Percentiles rank a stretch among this genome's conserved stretches.
phyloP scores from a whole-genome alignment of 495 filamentous ascomycete species.

The Neurospora sp. region DNA sequence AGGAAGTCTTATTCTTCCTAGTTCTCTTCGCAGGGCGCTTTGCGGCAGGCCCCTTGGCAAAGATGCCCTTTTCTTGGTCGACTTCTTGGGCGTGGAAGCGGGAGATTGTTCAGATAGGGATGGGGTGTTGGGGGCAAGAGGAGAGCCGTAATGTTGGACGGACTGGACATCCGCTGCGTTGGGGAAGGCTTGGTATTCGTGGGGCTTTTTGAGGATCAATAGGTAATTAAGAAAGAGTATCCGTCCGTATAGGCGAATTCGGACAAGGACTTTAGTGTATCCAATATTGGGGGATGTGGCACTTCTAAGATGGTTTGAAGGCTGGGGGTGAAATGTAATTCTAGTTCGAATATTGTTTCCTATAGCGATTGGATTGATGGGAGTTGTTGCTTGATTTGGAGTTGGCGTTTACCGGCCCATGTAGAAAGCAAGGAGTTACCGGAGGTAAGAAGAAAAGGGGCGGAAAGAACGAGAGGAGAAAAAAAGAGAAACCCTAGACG shows the following conservation, averaged over 20 bases:
- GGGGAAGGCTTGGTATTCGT: neutral
- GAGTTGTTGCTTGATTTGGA: too few relatives aligned
- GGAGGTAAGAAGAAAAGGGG: neutral
- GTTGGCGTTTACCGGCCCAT: too few relatives aligned
- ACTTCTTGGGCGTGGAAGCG: neutral
- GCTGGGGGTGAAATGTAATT: too few relatives aligned
- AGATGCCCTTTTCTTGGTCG: neutral
- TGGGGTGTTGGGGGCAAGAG: neutral
- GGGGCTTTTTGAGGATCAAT: neutral
- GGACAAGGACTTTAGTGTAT: too few relatives aligned
- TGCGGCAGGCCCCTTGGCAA: neutral
- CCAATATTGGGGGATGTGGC: too few relatives aligned
- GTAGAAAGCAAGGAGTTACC: neutral
- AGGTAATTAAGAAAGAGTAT: too few relatives aligned
- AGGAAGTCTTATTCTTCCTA: neutral
- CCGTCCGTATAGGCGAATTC: too few relatives aligned
- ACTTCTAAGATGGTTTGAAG: too few relatives aligned
- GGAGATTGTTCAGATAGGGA: neutral
- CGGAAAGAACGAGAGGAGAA: too few relatives aligned
- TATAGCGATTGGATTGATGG: too few relatives aligned
- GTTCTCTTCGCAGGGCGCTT: neutral
- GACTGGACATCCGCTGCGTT: neutral
- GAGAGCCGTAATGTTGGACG: neutral
- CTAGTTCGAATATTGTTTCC: too few relatives aligned
- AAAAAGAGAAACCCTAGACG: neutral